Evolutionary conservation across 495 filamentous ascomycete species (phyloP).

Genomic region (Daldinia bambusicola): DNA sequence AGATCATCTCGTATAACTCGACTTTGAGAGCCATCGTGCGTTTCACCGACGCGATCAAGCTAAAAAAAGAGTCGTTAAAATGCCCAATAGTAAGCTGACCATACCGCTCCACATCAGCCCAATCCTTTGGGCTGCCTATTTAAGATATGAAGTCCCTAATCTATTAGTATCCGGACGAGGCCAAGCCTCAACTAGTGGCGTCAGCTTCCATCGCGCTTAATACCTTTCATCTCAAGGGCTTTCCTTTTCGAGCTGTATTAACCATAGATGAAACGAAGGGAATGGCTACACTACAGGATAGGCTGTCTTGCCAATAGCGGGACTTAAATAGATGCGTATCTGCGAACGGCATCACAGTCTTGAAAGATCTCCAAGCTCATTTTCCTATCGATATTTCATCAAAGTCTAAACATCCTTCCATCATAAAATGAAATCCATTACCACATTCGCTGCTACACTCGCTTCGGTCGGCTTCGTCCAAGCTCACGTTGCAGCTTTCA

Average conservation of each 20-base stretch:
- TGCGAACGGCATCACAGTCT: background rate
- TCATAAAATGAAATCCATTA: constrained; percentile 16
- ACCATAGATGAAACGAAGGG: background rate
- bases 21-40: background rate
- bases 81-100: constrained; percentile 6
- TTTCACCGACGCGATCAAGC: background rate
- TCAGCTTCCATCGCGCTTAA: constrained; percentile 20
- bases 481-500: constrained; percentile 59
- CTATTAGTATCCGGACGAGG: background rate
- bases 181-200: constrained; percentile 18
- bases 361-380: background rate
- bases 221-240: background rate
- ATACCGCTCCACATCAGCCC: background rate
- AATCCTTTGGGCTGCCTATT: background rate
- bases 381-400: too few species aligned
- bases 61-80: background rate
- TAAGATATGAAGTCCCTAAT: background rate
- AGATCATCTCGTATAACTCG: background rate
- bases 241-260: background rate
- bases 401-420: background rate
- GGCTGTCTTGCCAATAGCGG: background rate
- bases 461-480: constrained; percentile 34
- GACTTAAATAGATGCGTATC: constrained; percentile 5
- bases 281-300: background rate
- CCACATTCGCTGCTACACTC: constrained; percentile 35